Percentiles rank a stretch among this genome's conserved stretches.
These are phyloP conservation scores for Termitomyces heimii DNA, from an alignment of 768 basidiomycete species.

Conservation along the genomic window DNA sequence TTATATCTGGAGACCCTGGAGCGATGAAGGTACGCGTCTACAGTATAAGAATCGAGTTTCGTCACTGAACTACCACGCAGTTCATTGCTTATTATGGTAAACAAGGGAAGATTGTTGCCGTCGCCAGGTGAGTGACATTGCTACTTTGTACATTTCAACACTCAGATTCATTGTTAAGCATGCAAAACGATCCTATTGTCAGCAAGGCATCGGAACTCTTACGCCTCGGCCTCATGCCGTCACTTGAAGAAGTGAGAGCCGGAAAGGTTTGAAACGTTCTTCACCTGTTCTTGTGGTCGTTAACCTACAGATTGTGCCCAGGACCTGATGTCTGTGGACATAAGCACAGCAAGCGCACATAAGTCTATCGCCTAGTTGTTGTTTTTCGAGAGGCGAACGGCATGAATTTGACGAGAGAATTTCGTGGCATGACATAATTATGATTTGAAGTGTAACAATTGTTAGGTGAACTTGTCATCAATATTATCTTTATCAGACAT, in stretches of 20 bases:
- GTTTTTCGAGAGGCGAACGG: neutral
- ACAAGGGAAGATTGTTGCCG: slow-evolving; percentile 56
- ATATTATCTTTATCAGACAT: neutral
- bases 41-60: neutral
- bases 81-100: slow-evolving; percentile 80
- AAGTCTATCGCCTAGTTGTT: neutral
- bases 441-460: neutral
- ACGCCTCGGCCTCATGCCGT: slow-evolving; percentile 76
- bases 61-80: slow-evolving; percentile 23
- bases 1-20: slow-evolving; percentile 66
- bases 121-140: slow-evolving; percentile 43
- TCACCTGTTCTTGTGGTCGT: neutral
- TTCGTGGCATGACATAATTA: neutral
- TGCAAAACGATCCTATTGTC: slow-evolving; percentile 81
- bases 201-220: slow-evolving; percentile 74
- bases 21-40: slow-evolving; percentile 61
- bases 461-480: neutral
- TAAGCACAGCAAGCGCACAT: slow-evolving; percentile 21
- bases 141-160: neutral
- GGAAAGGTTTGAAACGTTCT: slow-evolving; percentile 50
- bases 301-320: slow-evolving; percentile 8
- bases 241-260: slow-evolving; percentile 60
- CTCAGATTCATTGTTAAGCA: slow-evolving; percentile 31
- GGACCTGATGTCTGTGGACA: slow-evolving; percentile 37
- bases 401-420: neutral